phyloP scores from a whole-genome alignment of 768 basidiomycete genomes.

The Goffeauzyma gilvescens region DNA sequence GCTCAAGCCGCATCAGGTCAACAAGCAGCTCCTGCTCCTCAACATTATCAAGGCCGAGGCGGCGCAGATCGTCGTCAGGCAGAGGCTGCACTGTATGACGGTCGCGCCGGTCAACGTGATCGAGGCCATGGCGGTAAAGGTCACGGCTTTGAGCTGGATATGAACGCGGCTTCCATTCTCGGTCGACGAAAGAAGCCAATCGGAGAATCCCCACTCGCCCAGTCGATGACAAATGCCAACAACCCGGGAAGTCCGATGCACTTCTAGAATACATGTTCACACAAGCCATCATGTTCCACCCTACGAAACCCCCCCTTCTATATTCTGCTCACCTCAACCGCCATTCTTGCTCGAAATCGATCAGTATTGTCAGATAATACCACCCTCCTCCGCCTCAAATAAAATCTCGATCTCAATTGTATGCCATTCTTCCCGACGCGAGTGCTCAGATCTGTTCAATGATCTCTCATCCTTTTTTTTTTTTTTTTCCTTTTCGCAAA shows the following conservation, averaged over 20 bases:
- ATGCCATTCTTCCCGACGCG: too few relatives aligned
- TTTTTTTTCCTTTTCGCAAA: too few relatives aligned
- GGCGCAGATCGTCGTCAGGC: constrained; percentile 35
- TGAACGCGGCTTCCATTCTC: constrained; percentile 69
- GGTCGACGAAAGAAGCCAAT: constrained; percentile 37
- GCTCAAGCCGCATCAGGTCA: constrained; percentile 29
- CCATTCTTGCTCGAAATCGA: too few relatives aligned
- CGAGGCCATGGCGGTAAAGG: constrained; percentile 14
- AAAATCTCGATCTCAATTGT: too few relatives aligned
- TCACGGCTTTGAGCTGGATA: constrained; percentile 56
- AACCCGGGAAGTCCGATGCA: constrained; percentile 20
- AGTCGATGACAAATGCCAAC: constrained; percentile 13
- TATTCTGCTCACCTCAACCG: too few relatives aligned
- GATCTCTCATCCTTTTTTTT: too few relatives aligned
- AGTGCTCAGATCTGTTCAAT: too few relatives aligned
- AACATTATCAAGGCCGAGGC: constrained; percentile 35
- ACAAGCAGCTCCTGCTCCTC: constrained; percentile 15
- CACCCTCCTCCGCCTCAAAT: too few relatives aligned
- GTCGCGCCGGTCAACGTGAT: constrained; percentile 55
- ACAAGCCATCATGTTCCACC: neutral
- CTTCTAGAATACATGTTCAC: constrained; percentile 7
- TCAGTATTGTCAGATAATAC: too few relatives aligned
- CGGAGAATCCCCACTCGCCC: constrained; percentile 20
- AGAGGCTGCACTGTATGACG: constrained; percentile 40
- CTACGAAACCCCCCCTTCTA: too few relatives aligned